phyloP scores from a whole-genome alignment of 2,329 filamentous ascomycete genomes.

The Fusarium keratoplasticum region DNA sequence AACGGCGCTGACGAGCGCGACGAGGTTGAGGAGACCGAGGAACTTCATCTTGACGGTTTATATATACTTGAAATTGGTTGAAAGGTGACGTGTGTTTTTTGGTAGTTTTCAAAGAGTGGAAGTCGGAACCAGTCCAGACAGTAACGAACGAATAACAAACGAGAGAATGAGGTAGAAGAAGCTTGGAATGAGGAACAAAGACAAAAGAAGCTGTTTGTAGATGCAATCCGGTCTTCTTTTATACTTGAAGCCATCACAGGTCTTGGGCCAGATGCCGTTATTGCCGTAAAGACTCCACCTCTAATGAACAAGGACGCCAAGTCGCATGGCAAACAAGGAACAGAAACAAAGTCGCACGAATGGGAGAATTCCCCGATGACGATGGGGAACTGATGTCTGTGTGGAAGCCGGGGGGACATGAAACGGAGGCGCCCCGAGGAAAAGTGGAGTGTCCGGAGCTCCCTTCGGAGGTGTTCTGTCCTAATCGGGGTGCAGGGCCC shows the following conservation, averaged over 20 bases:
- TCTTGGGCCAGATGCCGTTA: slow-evolving; percentile 10
- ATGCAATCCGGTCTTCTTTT: slow-evolving; percentile 14
- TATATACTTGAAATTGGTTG: background rate
- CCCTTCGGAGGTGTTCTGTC: background rate
- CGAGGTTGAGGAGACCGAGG: slow-evolving; percentile 46
- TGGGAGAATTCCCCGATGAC: slow-evolving; percentile 37
- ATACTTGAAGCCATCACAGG: slow-evolving; percentile 33
- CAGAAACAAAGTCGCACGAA: slow-evolving; percentile 35
- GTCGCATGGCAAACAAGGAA: background rate
- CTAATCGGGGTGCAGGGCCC: slow-evolving; percentile 13
- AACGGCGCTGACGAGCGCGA: slow-evolving; percentile 46
- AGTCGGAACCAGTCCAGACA: slow-evolving; percentile 35
- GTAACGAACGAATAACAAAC: slow-evolving; percentile 35
- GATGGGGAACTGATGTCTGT: background rate
- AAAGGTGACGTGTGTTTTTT: background rate
- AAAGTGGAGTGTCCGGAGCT: slow-evolving; percentile 11
- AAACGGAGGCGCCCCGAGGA: slow-evolving; percentile 25
- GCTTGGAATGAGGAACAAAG: slow-evolving; percentile 19
- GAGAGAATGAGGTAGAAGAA: slow-evolving; percentile 15
- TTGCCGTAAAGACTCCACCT: slow-evolving; percentile 9
- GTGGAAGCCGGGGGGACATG: background rate
- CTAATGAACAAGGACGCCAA: background rate
- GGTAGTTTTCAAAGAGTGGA: slow-evolving; percentile 28
- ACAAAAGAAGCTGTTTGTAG: background rate
- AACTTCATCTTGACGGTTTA: slow-evolving; percentile 47